phyloP scores from a whole-genome alignment of 257 asterid species.

The Prunella vulgaris region DNA sequence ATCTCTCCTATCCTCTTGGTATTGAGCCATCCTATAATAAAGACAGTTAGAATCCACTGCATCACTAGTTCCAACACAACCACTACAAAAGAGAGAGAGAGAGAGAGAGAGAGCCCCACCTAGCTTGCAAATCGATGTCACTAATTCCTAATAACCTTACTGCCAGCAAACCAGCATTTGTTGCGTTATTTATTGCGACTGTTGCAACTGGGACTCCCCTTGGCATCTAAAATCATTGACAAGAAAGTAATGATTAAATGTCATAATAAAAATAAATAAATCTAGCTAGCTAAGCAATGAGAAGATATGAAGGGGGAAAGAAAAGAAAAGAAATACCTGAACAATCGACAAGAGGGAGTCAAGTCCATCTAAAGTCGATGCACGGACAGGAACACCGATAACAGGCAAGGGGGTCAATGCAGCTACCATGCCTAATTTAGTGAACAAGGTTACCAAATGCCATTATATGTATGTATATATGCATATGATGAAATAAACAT shows the following conservation, averaged over 20 bases:
- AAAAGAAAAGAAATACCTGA: conserved; percentile 49
- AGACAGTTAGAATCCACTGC: neutral
- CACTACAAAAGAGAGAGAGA: neutral
- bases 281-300: neutral
- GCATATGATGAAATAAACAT: neutral
- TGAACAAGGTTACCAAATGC: conserved; percentile 4
- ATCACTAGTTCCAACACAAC: neutral
- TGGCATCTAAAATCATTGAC: conserved; percentile 64
- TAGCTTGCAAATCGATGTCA: conserved; percentile 66
- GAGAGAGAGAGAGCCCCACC: conserved; percentile 38
- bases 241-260: neutral
- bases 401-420: conserved; percentile 96
- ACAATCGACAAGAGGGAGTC: conserved; percentile 94
- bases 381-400: conserved; percentile 97
- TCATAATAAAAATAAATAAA: neutral
- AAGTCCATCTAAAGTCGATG: conserved; percentile 84
- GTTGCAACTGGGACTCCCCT: conserved; percentile 98
- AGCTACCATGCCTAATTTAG: conserved; percentile 87
- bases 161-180: conserved; percentile 94
- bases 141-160: conserved; percentile 74
- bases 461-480: neutral
- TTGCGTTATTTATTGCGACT: conserved; percentile 86
- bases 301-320: neutral
- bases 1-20: conserved; percentile 73
- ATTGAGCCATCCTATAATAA: conserved; percentile 70